Percentiles rank a stretch among this genome's conserved stretches.
Conservation (phyloP, 129 eudicot genomes). For the Arctium minus region DNA sequence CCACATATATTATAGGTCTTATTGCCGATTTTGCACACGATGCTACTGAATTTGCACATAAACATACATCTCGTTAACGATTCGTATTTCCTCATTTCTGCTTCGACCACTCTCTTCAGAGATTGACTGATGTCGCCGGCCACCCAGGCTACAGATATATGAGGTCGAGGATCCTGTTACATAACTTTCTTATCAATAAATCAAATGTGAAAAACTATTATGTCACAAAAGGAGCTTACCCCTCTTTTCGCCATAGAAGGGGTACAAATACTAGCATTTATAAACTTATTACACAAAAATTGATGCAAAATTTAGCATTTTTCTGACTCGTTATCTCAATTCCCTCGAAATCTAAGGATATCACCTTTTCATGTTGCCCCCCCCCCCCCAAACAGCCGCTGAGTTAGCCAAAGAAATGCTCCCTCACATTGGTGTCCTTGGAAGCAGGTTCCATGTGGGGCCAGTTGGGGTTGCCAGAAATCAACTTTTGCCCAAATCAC, state of each 20-base stretch:
- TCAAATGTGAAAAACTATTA: not conserved
- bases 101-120: slow-evolving; percentile 56
- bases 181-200: not conserved
- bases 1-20: slow-evolving; percentile 62
- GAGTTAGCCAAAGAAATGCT: no score
- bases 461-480: no score
- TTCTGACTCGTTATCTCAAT: not conserved
- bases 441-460: no score
- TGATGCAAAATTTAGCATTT: not conserved
- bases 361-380: not conserved
- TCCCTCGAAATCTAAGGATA: slow-evolving; percentile 9
- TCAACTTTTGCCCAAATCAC: no score
- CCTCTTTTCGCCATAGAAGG: not conserved
- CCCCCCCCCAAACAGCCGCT: no score
- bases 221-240: not conserved
- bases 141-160: slow-evolving; percentile 90
- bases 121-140: slow-evolving; percentile 60
- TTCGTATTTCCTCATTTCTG: slow-evolving; percentile 48
- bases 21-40: slow-evolving; percentile 69
- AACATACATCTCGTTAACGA: slow-evolving; percentile 43
- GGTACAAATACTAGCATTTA: not conserved
- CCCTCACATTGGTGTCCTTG: no score
- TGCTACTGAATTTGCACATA: slow-evolving; percentile 60
- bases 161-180: slow-evolving; percentile 89
- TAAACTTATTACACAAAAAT: not conserved